These are phyloP conservation scores for Scenedesmus sp. DNA, from an alignment of 163 green algal species.

Conservation along the genomic window DNA sequence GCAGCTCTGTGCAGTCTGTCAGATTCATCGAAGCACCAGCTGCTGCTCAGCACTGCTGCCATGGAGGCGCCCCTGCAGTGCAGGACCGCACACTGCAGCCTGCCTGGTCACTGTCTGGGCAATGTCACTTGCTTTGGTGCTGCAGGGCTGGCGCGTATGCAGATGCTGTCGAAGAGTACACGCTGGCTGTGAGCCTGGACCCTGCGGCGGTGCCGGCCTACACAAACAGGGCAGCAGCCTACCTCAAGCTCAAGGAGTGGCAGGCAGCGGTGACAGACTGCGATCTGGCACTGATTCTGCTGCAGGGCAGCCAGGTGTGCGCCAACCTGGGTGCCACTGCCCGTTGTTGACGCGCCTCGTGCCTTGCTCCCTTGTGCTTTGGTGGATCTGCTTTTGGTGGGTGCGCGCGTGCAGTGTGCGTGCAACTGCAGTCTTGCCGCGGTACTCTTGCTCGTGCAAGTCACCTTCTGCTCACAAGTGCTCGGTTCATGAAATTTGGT, in stretches of 20 bases:
- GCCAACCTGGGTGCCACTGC: neutral
- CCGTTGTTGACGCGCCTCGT: no score
- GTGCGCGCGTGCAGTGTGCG: neutral
- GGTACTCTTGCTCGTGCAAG: no score
- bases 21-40: neutral
- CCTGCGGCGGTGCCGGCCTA: constrained; percentile 38
- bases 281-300: constrained; percentile 41
- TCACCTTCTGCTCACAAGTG: no score
- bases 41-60: neutral
- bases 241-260: constrained; percentile 64
- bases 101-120: neutral
- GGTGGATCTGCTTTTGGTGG: neutral
- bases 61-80: neutral
- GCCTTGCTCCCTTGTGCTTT: no score
- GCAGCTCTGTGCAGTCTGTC: no score
- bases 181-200: constrained; percentile 47
- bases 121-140: neutral
- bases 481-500: neutral
- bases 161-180: constrained; percentile 63
- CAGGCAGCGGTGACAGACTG: constrained; percentile 56
- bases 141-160: constrained; percentile 50
- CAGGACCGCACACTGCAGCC: neutral
- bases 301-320: neutral
- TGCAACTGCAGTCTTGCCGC: no score
- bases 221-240: constrained; percentile 63